A percentile compares a stretch with the other conserved stretches of the same genome.
phyloP scores from a whole-genome alignment of 2,329 filamentous ascomycete genomes.

The Aureobasidium uvarum region DNA sequence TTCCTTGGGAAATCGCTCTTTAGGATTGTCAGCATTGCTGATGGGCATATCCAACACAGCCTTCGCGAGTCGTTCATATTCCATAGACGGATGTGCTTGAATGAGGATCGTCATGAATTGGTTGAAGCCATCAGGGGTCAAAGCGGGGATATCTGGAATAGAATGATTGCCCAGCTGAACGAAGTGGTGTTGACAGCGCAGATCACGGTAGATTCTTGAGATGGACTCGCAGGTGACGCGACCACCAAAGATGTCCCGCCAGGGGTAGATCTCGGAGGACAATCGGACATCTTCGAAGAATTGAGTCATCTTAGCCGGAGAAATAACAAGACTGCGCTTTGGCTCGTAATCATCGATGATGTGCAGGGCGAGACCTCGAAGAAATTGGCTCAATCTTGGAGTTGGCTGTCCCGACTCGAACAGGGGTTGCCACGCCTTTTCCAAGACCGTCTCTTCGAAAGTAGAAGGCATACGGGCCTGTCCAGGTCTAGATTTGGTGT shows the following conservation, averaged over 20 bases:
- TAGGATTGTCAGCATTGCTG: slow-evolving; percentile 60
- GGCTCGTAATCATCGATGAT: slow-evolving; percentile 70
- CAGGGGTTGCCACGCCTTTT: slow-evolving; percentile 72
- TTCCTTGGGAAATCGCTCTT: slow-evolving; percentile 75
- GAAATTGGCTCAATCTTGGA: slow-evolving; percentile 64
- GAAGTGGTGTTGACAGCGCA: slow-evolving; percentile 51
- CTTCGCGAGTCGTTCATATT: slow-evolving; percentile 67
- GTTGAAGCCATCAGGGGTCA: slow-evolving; percentile 50
- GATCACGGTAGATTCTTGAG: slow-evolving; percentile 48
- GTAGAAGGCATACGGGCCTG: slow-evolving; percentile 40
- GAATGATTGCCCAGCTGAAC: slow-evolving; percentile 46
- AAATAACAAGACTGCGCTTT: slow-evolving; percentile 66
- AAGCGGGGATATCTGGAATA: slow-evolving; percentile 45
- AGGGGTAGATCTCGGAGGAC: slow-evolving; percentile 65
- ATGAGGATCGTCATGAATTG: slow-evolving; percentile 71
- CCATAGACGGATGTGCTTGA: slow-evolving; percentile 71
- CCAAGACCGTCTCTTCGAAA: slow-evolving; percentile 57
- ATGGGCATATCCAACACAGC: slow-evolving; percentile 71
- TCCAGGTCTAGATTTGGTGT: slow-evolving; percentile 35
- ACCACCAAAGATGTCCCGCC: slow-evolving; percentile 51
- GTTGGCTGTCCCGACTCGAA: slow-evolving; percentile 72
- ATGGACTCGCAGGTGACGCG: slow-evolving; percentile 44
- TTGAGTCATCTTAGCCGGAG: slow-evolving; percentile 69
- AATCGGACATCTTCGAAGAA: slow-evolving; percentile 70
- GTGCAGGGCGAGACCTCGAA: slow-evolving; percentile 70